These are phyloP conservation scores for Microsporum audouinii DNA, from an alignment of 2,329 filamentous ascomycete species.

Conservation along the genomic window DNA sequence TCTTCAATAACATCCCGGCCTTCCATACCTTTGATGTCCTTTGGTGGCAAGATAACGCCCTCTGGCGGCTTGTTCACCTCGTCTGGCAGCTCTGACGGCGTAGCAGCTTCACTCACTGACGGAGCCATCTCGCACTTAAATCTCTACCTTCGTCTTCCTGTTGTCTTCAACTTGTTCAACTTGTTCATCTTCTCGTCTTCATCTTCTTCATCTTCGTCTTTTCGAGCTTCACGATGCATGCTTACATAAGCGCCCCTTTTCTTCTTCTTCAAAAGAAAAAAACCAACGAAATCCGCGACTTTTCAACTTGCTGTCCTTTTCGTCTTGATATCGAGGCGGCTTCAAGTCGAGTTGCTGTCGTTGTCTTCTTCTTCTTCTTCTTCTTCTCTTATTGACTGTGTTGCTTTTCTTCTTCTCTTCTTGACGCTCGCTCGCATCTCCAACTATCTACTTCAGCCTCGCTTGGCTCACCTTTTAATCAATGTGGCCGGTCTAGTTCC, in stretches of 20 bases:
- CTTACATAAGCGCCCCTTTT: background rate
- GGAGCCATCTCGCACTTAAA: slow-evolving; percentile 25
- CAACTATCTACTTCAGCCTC: slow-evolving; percentile 5
- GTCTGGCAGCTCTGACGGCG: slow-evolving; percentile 33
- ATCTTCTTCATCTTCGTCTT: background rate
- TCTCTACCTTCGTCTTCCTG: background rate
- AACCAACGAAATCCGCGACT: background rate
- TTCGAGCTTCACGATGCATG: background rate
- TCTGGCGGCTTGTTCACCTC: slow-evolving; percentile 65
- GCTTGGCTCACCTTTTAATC: background rate
- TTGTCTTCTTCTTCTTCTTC: background rate
- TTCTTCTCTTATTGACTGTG: background rate
- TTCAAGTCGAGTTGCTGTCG: background rate
- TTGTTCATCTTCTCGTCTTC: no score
- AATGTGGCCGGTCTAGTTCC: background rate
- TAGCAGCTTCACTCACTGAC: slow-evolving; percentile 29
- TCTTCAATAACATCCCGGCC: background rate
- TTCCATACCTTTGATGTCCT: slow-evolving; percentile 58
- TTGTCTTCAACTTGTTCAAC: background rate
- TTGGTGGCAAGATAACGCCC: slow-evolving; percentile 74
- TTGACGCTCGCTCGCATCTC: slow-evolving; percentile 21
- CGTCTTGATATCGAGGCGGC: background rate
- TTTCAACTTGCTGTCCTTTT: background rate
- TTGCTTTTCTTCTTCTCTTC: background rate
- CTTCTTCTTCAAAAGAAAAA: background rate